These are phyloP conservation scores for Prunus campanulata DNA, from an alignment of 306 rosid genomes.

Conservation along the genomic window DNA sequence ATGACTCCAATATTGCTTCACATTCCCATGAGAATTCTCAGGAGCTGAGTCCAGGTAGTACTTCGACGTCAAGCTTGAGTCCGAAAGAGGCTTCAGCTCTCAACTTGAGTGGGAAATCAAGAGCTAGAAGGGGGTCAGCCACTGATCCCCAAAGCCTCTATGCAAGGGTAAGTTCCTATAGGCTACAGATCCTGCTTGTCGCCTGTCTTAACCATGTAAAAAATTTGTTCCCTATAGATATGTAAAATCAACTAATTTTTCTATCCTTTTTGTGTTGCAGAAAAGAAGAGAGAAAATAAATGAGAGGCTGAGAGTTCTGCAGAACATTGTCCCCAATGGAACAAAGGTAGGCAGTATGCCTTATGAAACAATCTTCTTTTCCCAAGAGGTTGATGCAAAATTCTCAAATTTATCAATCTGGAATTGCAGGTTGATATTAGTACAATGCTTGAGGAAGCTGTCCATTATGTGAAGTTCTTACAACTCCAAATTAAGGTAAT, in stretches of 20 bases:
- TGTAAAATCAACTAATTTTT: conserved; percentile 11
- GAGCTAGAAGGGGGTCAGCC: conserved; percentile 59
- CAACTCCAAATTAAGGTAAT: conserved; percentile 90
- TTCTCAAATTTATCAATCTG: conserved; percentile 6
- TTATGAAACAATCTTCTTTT: neutral
- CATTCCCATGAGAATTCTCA: conserved; percentile 23
- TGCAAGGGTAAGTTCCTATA: conserved; percentile 59
- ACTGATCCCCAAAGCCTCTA: conserved; percentile 82
- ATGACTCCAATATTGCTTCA: conserved; percentile 40
- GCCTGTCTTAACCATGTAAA: neutral
- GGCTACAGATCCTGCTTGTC: neutral
- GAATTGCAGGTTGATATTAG: conserved; percentile 84
- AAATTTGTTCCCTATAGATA: neutral
- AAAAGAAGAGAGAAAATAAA: conserved; percentile 96
- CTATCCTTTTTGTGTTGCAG: conserved; percentile 39
- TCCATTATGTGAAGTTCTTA: conserved; percentile 79
- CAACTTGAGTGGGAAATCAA: conserved; percentile 44
- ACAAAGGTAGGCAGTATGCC: conserved; percentile 56
- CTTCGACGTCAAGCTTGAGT: conserved; percentile 48
- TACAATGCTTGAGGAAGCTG: conserved; percentile 99
- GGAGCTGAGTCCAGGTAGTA: conserved; percentile 42
- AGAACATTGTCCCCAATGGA: conserved; percentile 87
- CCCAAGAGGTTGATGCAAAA: conserved; percentile 9
- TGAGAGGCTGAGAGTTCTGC: conserved; percentile 79
- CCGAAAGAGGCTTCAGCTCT: conserved; percentile 21